Evolutionary conservation across 176 grass and related monocot genomes (phyloP).

Genomic region (Oropetium thomaeum): DNA sequence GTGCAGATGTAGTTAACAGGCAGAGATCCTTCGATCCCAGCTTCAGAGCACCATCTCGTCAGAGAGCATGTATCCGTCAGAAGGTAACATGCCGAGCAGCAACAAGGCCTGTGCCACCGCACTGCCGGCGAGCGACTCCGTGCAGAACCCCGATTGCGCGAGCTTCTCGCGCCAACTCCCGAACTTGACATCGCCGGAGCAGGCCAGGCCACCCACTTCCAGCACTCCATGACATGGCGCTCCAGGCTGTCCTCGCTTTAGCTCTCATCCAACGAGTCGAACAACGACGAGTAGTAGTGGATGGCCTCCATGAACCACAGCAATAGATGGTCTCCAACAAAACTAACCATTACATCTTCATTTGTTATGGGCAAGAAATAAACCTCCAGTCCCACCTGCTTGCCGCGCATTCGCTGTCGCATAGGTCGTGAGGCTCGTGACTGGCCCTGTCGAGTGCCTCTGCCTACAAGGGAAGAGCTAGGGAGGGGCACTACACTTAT

Average conservation of each 20-base stretch:
- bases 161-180: constrained; percentile 90
- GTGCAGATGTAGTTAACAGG: constrained; percentile 84
- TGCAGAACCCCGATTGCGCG: constrained; percentile 65
- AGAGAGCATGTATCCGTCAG: constrained; percentile 83
- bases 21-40: constrained; percentile 95
- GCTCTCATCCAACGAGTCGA: constrained; percentile 89
- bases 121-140: constrained; percentile 67
- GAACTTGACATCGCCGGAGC: constrained; percentile 73
- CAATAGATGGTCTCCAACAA: too few species aligned
- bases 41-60: constrained; percentile 85
- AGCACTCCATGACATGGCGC: constrained; percentile 86
- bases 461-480: too few species aligned
- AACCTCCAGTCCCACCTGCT: too few species aligned
- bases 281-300: constrained; percentile 96
- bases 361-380: too few species aligned
- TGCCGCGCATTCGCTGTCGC: too few species aligned
- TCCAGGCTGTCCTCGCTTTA: constrained; percentile 86
- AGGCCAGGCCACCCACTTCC: constrained; percentile 69
- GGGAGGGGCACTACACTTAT: too few species aligned
- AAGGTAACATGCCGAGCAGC: constrained; percentile 92
- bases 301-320: constrained; percentile 54
- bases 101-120: constrained; percentile 79
- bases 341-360: too few species aligned
- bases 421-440: too few species aligned
- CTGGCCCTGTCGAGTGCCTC: too few species aligned